phyloP scores from a whole-genome alignment of 129 eudicot genomes.

The sunflower (Helianthus annuus) region DNA sequence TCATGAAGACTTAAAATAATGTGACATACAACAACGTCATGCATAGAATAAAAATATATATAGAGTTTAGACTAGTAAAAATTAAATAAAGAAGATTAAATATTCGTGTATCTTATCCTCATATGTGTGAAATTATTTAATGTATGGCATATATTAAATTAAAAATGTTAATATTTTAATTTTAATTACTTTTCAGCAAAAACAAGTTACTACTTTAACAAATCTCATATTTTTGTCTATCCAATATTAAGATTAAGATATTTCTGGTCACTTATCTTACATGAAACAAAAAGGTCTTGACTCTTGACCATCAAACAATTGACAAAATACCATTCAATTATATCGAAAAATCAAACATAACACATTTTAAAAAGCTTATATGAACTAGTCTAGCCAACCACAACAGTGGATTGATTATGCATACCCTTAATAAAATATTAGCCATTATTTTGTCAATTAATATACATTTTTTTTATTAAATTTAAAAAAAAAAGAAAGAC shows the following conservation, averaged over 20 bases:
- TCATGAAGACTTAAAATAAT: too few species aligned
- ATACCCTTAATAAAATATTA: neutral
- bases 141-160: too few species aligned
- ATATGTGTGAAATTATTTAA: too few species aligned
- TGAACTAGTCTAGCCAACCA: conserved; percentile 1
- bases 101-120: too few species aligned
- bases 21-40: too few species aligned
- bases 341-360: neutral
- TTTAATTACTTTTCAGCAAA: neutral
- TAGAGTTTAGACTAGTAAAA: too few species aligned
- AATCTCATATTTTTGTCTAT: neutral
- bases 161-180: too few species aligned
- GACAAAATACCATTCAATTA: neutral
- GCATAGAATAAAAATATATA: too few species aligned
- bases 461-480: neutral
- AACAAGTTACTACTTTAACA: neutral
- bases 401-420: neutral
- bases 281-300: neutral
- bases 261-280: neutral
- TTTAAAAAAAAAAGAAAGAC: conserved; percentile 20
- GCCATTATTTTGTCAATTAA: neutral
- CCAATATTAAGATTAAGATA: neutral
- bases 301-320: neutral
- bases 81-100: too few species aligned
- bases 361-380: neutral